phyloP scores from a whole-genome alignment of 169 alveolate species.

The Plasmodium yoelii region DNA sequence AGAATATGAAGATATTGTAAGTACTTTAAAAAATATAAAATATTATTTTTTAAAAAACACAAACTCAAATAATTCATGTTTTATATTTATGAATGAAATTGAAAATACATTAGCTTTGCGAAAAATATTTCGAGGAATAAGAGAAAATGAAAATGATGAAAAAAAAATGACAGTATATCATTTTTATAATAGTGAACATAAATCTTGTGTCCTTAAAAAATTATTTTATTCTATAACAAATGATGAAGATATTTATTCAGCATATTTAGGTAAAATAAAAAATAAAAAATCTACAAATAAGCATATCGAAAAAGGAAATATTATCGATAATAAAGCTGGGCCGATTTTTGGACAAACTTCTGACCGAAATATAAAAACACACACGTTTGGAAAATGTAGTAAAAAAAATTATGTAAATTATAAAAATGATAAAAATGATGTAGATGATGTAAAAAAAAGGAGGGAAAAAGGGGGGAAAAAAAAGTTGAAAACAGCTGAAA shows the following conservation, averaged over 20 bases:
- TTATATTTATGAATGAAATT: slow-evolving; percentile 38
- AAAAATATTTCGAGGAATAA: slow-evolving; percentile 23
- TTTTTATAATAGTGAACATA: slow-evolving; percentile 16
- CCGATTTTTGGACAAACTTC: background rate
- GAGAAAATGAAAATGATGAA: slow-evolving; percentile 10
- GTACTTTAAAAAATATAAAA: slow-evolving; percentile 39
- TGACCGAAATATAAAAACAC: too few species aligned
- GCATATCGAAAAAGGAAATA: background rate
- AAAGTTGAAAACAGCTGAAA: slow-evolving; percentile 40
- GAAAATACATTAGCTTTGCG: slow-evolving; percentile 44
- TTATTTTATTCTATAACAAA: slow-evolving; percentile 44
- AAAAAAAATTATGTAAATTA: too few species aligned
- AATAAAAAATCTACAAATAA: background rate
- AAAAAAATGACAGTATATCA: slow-evolving; percentile 17
- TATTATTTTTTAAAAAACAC: slow-evolving; percentile 20
- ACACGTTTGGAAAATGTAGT: background rate
- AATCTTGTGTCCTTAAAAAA: slow-evolving; percentile 25
- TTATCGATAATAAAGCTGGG: too few species aligned
- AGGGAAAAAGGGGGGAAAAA: slow-evolving; percentile 15
- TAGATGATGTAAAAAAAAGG: slow-evolving; percentile 19
- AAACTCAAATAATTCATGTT: slow-evolving; percentile 2
- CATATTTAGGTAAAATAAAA: slow-evolving; percentile 2
- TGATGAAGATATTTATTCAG: slow-evolving; percentile 26
- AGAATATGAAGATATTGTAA: slow-evolving; percentile 37
- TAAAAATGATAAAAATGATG: background rate